Conservation (phyloP, 768 basidiomycete genomes). For the Nidularia sp. region DNA sequence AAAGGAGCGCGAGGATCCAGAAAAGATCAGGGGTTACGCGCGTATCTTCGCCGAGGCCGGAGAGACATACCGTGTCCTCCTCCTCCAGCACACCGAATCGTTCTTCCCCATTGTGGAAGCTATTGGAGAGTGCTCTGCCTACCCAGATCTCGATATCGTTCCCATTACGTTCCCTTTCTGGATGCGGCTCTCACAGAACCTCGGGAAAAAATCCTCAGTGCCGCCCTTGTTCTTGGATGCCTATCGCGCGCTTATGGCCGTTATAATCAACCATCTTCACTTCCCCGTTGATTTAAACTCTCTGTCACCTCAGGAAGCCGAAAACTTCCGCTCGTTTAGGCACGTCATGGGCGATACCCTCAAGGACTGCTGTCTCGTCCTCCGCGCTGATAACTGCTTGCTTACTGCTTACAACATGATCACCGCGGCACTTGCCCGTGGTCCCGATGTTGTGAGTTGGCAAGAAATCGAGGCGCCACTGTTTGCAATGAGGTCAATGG, state of each 20-base stretch:
- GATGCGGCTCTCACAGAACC: slow-evolving; percentile 91
- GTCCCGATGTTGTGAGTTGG: slow-evolving; percentile 66
- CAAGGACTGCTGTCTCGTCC: slow-evolving; percentile 95
- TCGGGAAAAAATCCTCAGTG: slow-evolving; percentile 72
- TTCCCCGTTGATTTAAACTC: slow-evolving; percentile 74
- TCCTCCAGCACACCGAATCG: slow-evolving; percentile 85
- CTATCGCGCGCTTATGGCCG: slow-evolving; percentile 77
- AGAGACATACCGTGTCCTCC: slow-evolving; percentile 87
- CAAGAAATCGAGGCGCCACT: slow-evolving; percentile 97
- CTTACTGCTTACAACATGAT: slow-evolving; percentile 79
- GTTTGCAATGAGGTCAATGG: slow-evolving; percentile 98
- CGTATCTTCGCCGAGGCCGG: slow-evolving; percentile 96
- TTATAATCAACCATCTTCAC: slow-evolving; percentile 87
- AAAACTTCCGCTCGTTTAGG: slow-evolving; percentile 91
- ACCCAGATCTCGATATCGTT: slow-evolving; percentile 91
- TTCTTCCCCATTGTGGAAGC: slow-evolving; percentile 96
- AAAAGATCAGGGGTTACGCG: slow-evolving; percentile 85
- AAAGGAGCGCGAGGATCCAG: slow-evolving; percentile 69
- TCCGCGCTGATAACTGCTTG: slow-evolving; percentile 84
- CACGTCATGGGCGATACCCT: slow-evolving; percentile 99
- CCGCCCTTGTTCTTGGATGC: slow-evolving; percentile 78
- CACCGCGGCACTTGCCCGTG: slow-evolving; percentile 62
- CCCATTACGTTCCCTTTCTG: slow-evolving; percentile 98
- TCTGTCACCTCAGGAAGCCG: slow-evolving; percentile 79
- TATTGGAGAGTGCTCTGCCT: slow-evolving; percentile 89